Conservation (phyloP, 148 eudicot genomes). For the Tetragonia tetragonoides region DNA sequence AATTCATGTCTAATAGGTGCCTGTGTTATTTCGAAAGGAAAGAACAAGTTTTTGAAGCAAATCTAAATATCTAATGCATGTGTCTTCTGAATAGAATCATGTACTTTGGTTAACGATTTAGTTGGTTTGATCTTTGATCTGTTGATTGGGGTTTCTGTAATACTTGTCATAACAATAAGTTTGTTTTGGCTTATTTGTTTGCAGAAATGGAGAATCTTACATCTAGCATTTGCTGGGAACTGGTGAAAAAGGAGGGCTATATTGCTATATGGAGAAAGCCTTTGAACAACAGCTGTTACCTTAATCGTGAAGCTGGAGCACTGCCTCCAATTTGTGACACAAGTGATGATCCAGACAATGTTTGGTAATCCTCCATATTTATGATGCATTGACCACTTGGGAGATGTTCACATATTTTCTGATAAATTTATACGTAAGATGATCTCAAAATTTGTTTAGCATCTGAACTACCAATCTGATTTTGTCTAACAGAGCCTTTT, state of each 20-base stretch:
- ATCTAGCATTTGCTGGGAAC: constrained; percentile 58
- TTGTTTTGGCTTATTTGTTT: constrained; percentile 3
- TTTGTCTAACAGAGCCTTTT: neutral
- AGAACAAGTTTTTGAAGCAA: neutral
- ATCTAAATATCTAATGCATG: neutral
- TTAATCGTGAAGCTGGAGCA: constrained; percentile 38
- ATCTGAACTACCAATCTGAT: neutral
- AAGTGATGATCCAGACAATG: constrained; percentile 61
- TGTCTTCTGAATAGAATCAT: neutral
- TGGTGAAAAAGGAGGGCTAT: constrained; percentile 59
- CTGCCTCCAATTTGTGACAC: constrained; percentile 59
- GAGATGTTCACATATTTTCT: neutral
- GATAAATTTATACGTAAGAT: neutral
- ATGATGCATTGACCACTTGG: neutral
- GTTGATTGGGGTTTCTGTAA: neutral
- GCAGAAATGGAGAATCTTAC: constrained; percentile 78
- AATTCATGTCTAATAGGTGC: neutral
- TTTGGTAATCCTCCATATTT: constrained; percentile 48
- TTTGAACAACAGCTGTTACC: constrained; percentile 67
- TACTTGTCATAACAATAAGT: neutral
- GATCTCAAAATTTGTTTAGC: neutral
- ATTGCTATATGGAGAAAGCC: constrained; percentile 82
- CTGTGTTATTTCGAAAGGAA: neutral
- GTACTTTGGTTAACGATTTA: neutral
- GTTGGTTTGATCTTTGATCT: neutral